Evolutionary conservation across 768 basidiomycete species (phyloP), one percentile per base, ranked within the genome.

Genomic region (Cystoderma amianthinum): DNA sequence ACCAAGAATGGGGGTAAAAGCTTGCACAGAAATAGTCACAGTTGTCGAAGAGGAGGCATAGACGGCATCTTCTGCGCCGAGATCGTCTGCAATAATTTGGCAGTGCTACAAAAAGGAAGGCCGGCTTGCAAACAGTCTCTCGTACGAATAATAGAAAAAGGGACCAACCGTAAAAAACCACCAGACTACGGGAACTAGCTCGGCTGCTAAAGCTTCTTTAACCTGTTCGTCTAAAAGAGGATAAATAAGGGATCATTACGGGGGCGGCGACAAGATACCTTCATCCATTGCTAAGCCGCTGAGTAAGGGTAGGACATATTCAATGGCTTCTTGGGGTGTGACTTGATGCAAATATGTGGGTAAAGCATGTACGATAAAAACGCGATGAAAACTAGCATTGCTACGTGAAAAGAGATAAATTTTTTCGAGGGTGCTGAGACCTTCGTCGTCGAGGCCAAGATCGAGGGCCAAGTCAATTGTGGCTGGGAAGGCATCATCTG

Each of bases 271-370:
- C 75, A 32, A 47, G 7, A 15, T 36, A 89, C 90, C 90, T 57
- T 89, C 80, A 54, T 94, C 91, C 61, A 85, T 79, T 6, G 89
- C 89, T 20, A 97, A 76, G 32, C 75, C 76, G 38, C 76, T 84
- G 43, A 98, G 74, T n/a, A 96, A 76, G 1, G 94, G 94, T 15
- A 95, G 65, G 43, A 98, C 89, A 55, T 95, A 98, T 59, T 92
- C 87, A 50, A 91, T 81, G 3, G 91, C 91, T 49, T 98, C 94
- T 42, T 78, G 76, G 2, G 94, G 85, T 13, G 85, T 71, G 39
- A 96, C 85, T 36, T 82, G 69, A 43, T 71, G 62, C 23, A 97
- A 74, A 61, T 86, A 82, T 2, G 78, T 69, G n/a, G 85, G 84
- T 24, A 97, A 74, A 25, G 85, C 78, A 52, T 85, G 83, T 0